These are phyloP conservation scores for Musa beccarii DNA, from an alignment of 176 grass and related monocot species.

Conservation along the genomic window DNA sequence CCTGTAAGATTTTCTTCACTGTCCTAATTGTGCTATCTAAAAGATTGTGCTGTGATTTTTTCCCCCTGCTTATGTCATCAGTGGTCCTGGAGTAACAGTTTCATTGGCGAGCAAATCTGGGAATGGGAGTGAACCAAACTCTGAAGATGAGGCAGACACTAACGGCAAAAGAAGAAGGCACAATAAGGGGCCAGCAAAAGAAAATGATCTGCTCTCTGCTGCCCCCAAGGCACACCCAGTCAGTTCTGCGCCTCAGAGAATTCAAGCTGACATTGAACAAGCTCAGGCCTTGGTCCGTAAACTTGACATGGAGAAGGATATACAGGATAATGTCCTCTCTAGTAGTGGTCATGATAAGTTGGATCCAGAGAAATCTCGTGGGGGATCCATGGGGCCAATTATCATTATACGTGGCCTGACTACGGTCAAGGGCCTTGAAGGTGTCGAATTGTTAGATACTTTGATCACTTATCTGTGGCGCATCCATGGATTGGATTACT, in stretches of 20 bases:
- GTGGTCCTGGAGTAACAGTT: constrained; percentile 58
- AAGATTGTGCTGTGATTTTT: background rate
- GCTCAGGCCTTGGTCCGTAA: constrained; percentile 55
- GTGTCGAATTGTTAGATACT: constrained; percentile 82
- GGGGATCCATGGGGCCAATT: constrained; percentile 90
- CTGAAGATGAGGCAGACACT: constrained; percentile 72
- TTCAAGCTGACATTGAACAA: constrained; percentile 76
- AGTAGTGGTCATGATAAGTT: constrained; percentile 52
- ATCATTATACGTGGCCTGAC: constrained; percentile 87
- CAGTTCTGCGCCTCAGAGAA: constrained; percentile 50
- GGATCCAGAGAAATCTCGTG: constrained; percentile 69
- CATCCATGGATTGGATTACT: constrained; percentile 94
- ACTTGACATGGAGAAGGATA: constrained; percentile 79
- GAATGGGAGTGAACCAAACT: constrained; percentile 67
- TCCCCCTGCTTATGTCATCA: constrained; percentile 10
- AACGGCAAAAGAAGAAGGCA: constrained; percentile 68
- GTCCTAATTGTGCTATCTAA: background rate
- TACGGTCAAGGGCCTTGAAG: constrained; percentile 93
- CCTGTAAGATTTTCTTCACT: constrained; percentile 45
- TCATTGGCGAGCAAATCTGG: constrained; percentile 35
- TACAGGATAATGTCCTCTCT: constrained; percentile 59
- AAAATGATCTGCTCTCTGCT: constrained; percentile 48
- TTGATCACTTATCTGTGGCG: constrained; percentile 90
- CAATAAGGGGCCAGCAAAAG: constrained; percentile 52
- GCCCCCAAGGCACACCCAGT: constrained; percentile 69